Evolutionary conservation across 2,329 filamentous ascomycete species (phyloP), one percentile per base, ranked within the genome.

Genomic region (Cordyceps tenuipes): DNA sequence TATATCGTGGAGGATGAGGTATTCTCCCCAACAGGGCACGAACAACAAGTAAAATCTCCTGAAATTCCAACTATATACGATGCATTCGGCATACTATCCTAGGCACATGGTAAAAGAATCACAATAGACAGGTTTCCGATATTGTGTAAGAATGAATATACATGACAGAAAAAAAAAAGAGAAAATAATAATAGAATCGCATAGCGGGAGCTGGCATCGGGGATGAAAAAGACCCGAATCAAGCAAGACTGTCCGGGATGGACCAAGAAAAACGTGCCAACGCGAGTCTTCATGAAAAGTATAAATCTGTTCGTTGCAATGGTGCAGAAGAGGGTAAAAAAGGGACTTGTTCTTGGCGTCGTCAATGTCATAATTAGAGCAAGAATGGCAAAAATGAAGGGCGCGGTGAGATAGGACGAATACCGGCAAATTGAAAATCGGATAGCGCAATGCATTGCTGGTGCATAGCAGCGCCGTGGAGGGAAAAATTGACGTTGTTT

Each of bases 311-410:
- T 31, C 23, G 47, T 52, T 12, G 56, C 29, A 46, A 7, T 53
- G 36, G 21, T 23, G 36, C 19, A 36, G 31, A 21, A 43, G 13
- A 15, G 15, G 15, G 23, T 23, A 55, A 43, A 43, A 43, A 56
- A 36, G 26, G 8, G 19, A 29, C 13, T 43, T 60, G 50, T 59
- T 53, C 49, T 59, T 59, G 48, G 57, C 57, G 26, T 59, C 57
- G 49, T 59, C 39, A 59, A 26, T 47, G 26, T 59, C 57, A 49
- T 59, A 55, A 52, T 57, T 29, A 47, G 47, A 57, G 9, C 13
- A 10, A 44, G n/a, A 50, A 21, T 34, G 31, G 9, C 39, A 61
- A 19, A 19, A 46, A 48, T 23, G 39, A 17, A 23, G 48, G 41
- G 21, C 31, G 44, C 9, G 31, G 26, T 21, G 19, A 9, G 17